phyloP scores from a whole-genome alignment of 352 stramenopile species.

The Saprolegnia parasitica region DNA sequence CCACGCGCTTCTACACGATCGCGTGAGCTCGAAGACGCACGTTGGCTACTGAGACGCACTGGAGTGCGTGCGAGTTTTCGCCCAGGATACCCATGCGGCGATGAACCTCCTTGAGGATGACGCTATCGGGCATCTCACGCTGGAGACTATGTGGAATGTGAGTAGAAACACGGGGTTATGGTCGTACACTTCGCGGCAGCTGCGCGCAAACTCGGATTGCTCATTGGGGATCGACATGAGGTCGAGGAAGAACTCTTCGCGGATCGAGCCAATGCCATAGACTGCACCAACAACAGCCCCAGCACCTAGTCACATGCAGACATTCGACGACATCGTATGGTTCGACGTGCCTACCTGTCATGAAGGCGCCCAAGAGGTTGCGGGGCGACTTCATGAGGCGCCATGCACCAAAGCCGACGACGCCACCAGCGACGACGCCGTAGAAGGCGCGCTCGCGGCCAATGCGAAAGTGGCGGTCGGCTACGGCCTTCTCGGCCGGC shows the following conservation, averaged over 20 bases:
- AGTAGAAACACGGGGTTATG: not conserved
- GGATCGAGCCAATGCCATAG: conserved; percentile 66
- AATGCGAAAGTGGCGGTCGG: conserved; percentile 15
- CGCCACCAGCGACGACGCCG: conserved; percentile 3
- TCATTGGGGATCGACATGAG: conserved; percentile 60
- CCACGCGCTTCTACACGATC: conserved; percentile 21
- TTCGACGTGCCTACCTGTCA: not conserved
- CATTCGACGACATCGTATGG: not conserved
- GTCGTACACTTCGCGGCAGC: conserved; percentile 13
- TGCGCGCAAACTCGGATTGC: conserved; percentile 55
- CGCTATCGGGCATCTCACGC: conserved; percentile 24
- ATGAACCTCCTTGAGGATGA: conserved; percentile 28
- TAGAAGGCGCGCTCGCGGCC: conserved; percentile 8
- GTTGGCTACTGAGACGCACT: not conserved
- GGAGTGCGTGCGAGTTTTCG: conserved; percentile 11
- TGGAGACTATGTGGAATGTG: conserved; percentile 12
- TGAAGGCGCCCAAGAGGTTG: conserved; percentile 19
- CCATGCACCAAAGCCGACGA: conserved; percentile 18
- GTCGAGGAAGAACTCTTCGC: conserved; percentile 58
- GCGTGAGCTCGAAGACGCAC: not conserved
- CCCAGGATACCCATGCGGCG: conserved; percentile 25
- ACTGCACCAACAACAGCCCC: conserved; percentile 53
- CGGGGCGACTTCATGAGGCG: conserved; percentile 2
- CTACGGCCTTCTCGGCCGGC: conserved; percentile 24
- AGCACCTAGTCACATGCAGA: conserved; percentile 31